phyloP scores from a whole-genome alignment of 163 green algal genomes.

The Dunaliella salina region DNA sequence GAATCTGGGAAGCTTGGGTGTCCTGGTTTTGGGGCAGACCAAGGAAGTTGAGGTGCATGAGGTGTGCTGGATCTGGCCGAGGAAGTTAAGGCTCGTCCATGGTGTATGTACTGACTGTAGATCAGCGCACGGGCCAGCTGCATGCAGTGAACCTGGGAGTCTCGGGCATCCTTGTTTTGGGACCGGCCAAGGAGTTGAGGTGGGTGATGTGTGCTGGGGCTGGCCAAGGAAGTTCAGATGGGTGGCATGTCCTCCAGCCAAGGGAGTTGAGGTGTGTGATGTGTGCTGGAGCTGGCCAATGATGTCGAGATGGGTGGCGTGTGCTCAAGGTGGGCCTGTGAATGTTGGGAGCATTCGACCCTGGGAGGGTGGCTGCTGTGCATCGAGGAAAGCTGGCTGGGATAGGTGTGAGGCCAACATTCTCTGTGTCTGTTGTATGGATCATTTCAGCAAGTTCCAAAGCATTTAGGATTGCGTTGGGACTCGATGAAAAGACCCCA shows the following conservation, averaged over 20 bases:
- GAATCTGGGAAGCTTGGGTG: conserved; percentile 83
- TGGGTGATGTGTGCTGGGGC: background rate
- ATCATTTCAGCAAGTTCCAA: too few species aligned
- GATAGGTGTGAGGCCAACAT: too few species aligned
- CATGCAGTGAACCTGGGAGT: conserved; percentile 80
- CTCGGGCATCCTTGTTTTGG: conserved; percentile 74
- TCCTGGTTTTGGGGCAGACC: conserved; percentile 57
- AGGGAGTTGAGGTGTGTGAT: background rate
- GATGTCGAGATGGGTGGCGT: too few species aligned
- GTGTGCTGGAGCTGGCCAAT: background rate
- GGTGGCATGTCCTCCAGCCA: too few species aligned
- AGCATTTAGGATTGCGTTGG: too few species aligned
- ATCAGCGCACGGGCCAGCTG: conserved; percentile 64
- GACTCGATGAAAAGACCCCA: too few species aligned
- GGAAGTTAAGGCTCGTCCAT: conserved; percentile 69
- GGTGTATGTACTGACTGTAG: conserved; percentile 68
- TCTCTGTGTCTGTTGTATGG: too few species aligned
- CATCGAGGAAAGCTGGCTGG: too few species aligned
- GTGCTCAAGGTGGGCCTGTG: too few species aligned
- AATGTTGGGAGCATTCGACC: too few species aligned
- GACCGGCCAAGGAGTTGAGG: background rate
- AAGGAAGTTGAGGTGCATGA: background rate
- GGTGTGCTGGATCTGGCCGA: background rate
- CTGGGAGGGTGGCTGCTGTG: too few species aligned
- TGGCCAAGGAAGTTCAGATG: too few species aligned